phyloP scores from a whole-genome alignment of 352 stramenopile species.

The Pythium rhizo-oryzae region DNA sequence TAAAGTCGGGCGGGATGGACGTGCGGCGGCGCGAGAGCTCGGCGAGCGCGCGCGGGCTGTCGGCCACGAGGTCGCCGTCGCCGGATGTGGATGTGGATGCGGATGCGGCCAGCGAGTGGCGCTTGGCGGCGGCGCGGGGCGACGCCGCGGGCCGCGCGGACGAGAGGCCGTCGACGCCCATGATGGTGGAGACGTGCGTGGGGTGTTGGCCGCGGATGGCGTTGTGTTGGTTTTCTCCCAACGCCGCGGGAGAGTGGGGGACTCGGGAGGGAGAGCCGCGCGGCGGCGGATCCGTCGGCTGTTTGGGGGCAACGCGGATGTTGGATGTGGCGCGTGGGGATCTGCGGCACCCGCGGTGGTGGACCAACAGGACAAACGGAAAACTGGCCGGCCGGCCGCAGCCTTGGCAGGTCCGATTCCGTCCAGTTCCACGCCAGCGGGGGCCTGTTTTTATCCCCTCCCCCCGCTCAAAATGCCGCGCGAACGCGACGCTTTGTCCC shows the following conservation, averaged over 20 bases:
- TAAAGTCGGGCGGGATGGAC: conserved; percentile 69
- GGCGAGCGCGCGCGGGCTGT: conserved; percentile 9
- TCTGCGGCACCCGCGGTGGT: not conserved
- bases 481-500: conserved; percentile 16
- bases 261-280: not conserved
- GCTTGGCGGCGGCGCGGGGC: not conserved
- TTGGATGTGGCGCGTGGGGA: conserved; percentile 22
- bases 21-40: conserved; percentile 46
- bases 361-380: not conserved
- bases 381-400: not conserved
- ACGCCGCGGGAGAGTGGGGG: too few relatives aligned
- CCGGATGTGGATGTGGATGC: too few relatives aligned
- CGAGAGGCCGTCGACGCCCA: conserved; percentile 31
- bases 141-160: conserved; percentile 5
- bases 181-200: conserved; percentile 2
- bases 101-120: not conserved
- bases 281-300: not conserved
- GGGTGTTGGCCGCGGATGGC: not conserved
- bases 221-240: conserved; percentile 1
- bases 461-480: not conserved
- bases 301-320: conserved; percentile 18
- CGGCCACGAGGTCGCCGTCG: not conserved
- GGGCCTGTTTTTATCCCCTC: conserved; percentile 14
- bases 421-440: conserved; percentile 24
- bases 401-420: conserved; percentile 19